phyloP scores from a whole-genome alignment of 768 basidiomycete species.

The Cystobasidium tubakii region DNA sequence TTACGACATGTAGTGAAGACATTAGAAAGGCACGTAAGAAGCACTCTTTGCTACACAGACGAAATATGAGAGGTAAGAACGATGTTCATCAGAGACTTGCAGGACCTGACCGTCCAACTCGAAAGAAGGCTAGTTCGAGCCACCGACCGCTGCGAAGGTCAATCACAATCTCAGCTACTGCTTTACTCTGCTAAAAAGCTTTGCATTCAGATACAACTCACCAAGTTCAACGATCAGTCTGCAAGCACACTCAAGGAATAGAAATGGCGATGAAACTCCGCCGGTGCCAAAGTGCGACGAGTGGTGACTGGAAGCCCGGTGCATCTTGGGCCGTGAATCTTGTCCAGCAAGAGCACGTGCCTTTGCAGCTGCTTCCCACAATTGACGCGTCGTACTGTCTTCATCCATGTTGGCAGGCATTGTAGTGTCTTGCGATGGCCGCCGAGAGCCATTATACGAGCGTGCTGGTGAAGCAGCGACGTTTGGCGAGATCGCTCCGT shows the following conservation, averaged over 20 bases:
- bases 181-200: no score
- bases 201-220: neutral
- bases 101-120: no score
- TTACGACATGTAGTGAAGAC: no score
- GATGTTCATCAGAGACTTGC: no score
- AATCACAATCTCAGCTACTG: no score
- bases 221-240: slow-evolving; percentile 83
- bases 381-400: slow-evolving; percentile 17
- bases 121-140: neutral
- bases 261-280: slow-evolving; percentile 62
- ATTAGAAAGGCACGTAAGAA: no score
- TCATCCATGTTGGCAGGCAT: neutral
- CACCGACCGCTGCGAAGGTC: neutral
- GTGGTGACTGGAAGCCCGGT: slow-evolving; percentile 4
- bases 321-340: slow-evolving; percentile 22
- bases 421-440: neutral
- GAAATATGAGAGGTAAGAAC: no score
- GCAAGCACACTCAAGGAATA: slow-evolving; percentile 95
- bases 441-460: neutral
- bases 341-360: slow-evolving; percentile 2
- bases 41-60: no score
- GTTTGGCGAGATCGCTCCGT: neutral
- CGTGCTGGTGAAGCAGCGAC: neutral
- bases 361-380: slow-evolving; percentile 31
- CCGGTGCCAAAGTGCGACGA: slow-evolving; percentile 37